These are phyloP conservation scores for Albifimbria verrucaria DNA, from an alignment of 2,329 filamentous ascomycete genomes.

Conservation along the genomic window DNA sequence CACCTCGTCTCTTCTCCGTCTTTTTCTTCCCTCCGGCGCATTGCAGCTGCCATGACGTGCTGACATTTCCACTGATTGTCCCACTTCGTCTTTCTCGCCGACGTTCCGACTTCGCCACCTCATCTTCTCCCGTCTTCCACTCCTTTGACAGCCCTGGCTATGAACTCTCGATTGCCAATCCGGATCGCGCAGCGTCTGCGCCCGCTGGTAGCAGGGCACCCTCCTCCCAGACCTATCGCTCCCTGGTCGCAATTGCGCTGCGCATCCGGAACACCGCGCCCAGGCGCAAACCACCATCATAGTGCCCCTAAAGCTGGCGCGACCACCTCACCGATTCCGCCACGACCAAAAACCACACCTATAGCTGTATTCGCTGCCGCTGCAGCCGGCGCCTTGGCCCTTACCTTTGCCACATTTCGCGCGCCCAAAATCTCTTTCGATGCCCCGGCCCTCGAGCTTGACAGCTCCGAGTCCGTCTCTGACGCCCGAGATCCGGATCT, in stretches of 20 bases:
- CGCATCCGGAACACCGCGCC: not conserved
- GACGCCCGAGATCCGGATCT: constrained; percentile 36
- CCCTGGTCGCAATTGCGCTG: not conserved
- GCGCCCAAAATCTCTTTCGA: not conserved
- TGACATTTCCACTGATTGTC: not conserved
- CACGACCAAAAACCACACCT: not conserved
- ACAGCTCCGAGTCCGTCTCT: not conserved
- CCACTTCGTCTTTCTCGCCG: not conserved
- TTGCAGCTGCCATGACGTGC: not conserved
- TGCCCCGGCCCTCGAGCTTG: not conserved
- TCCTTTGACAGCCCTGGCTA: not conserved
- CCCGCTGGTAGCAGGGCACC: not conserved
- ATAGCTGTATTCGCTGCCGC: not conserved
- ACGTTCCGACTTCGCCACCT: no score
- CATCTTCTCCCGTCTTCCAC: not conserved
- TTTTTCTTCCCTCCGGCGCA: not conserved
- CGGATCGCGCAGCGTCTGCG: not conserved
- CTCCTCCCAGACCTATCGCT: not conserved
- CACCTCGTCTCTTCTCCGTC: not conserved
- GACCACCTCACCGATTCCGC: no score
- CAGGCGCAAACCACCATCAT: not conserved
- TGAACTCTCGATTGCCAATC: not conserved
- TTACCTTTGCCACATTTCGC: not conserved
- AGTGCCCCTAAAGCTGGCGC: not conserved
- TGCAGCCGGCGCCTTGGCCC: not conserved